Percentiles rank a stretch among this genome's conserved stretches.
phyloP scores from a whole-genome alignment of 306 rosid genomes.

The Casuarina equisetifolia region DNA sequence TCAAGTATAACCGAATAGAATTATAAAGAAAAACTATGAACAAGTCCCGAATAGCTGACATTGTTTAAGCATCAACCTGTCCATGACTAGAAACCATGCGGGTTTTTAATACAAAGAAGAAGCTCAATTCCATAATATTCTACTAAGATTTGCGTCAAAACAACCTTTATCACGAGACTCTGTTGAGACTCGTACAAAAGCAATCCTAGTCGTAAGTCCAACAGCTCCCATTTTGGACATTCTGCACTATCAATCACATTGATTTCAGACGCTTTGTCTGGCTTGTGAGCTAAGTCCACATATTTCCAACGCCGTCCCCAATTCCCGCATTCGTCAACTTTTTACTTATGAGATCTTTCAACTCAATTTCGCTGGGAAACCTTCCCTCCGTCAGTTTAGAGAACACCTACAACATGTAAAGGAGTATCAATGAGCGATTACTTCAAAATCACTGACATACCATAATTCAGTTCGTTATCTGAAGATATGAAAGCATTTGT shows the following conservation, averaged over 20 bases:
- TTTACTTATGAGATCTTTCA: constrained; percentile 50
- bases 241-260: constrained; percentile 8
- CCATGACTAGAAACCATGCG: constrained; percentile 16
- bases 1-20: background rate
- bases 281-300: constrained; percentile 31
- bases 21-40: background rate
- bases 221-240: constrained; percentile 13
- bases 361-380: constrained; percentile 76
- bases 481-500: background rate
- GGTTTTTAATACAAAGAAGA: constrained; percentile 10
- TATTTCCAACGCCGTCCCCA: constrained; percentile 32
- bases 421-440: constrained; percentile 27
- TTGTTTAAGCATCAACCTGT: constrained; percentile 12
- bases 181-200: constrained; percentile 9
- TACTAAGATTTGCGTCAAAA: constrained; percentile 8
- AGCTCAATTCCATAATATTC: constrained; percentile 20
- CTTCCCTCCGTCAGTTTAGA: constrained; percentile 72
- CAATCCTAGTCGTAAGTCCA: constrained; percentile 21
- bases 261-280: constrained; percentile 4
- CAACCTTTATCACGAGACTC: constrained; percentile 19
- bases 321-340: constrained; percentile 45
- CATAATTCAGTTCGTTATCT: background rate
- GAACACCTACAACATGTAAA: constrained; percentile 56
- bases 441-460: constrained; percentile 20
- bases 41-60: background rate